These are phyloP conservation scores for Podospora conica DNA, from an alignment of 495 filamentous ascomycete genomes.

Conservation along the genomic window DNA sequence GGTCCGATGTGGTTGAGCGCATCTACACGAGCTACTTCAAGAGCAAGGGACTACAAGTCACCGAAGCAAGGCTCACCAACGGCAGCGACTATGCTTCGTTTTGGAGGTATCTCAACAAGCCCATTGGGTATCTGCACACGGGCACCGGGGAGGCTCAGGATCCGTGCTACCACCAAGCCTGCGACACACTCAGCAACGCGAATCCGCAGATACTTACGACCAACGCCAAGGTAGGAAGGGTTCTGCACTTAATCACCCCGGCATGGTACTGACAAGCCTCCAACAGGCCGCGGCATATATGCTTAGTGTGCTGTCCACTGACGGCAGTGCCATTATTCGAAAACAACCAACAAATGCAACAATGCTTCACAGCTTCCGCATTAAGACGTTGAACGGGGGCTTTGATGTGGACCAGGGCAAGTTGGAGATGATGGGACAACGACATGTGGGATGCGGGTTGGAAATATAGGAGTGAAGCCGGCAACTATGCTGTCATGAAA, in stretches of 20 bases:
- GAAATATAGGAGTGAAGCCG: too few relatives aligned
- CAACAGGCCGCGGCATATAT: constrained; percentile 35
- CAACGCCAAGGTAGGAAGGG: constrained; percentile 31
- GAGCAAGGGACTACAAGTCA: constrained; percentile 27
- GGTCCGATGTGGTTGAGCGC: constrained; percentile 35
- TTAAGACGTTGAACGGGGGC: not conserved
- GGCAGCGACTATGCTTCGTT: constrained; percentile 42
- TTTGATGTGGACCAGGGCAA: not conserved
- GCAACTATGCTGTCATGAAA: too few relatives aligned
- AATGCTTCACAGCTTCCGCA: not conserved
- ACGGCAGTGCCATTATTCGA: constrained; percentile 35
- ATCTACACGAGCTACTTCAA: constrained; percentile 32
- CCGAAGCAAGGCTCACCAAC: constrained; percentile 32
- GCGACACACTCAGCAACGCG: constrained; percentile 37
- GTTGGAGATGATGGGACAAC: not conserved
- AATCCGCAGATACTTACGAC: constrained; percentile 34
- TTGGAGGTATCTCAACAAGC: constrained; percentile 40
- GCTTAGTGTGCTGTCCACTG: constrained; percentile 31
- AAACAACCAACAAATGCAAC: constrained; percentile 15
- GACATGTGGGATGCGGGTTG: not conserved
- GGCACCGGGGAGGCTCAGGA: constrained; percentile 37
- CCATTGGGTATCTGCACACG: constrained; percentile 40
- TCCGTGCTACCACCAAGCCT: constrained; percentile 41
- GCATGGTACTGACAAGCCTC: not conserved
- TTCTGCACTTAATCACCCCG: not conserved